Base-by-base conservation (phyloP, 225 moss, liverwort and hornwort genomes). In the Marchantia polymorpha region DNA sequence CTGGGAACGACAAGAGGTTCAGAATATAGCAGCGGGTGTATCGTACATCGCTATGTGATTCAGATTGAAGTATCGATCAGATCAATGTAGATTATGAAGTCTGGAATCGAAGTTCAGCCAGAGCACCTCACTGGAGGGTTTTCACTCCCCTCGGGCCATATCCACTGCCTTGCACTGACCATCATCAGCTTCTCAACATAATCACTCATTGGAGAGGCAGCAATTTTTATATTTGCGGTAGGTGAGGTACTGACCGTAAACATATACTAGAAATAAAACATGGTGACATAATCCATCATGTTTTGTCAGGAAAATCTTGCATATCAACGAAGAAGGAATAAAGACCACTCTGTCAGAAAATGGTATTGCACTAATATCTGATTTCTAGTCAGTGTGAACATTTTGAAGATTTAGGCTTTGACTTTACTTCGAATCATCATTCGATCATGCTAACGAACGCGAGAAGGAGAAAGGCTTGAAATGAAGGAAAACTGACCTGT, bases 11-110 rank as follows among this genome's bases (percentile, higher is more conserved):
- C 16, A 61, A 22, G 3, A 1, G 7, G 39, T 2, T 39, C 39
- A 39, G 39, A 56, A 19, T 55, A 8, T 71, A 80, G 73, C 80
- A 22, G 73, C 56, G 8, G 80, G 72, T 8, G 73, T 19, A 48
- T 80, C 80, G 46, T 56, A 80, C 23, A 47, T 53, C 16, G 80
- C 80, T 20, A 80, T 31, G 80, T 73, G 56, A 47, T 80, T 73
- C 7, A 80, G 59, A 27, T 56, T 80, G 60, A 80, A 61, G 14
- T 12, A 3, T 12, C 29, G 31, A 7, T 60, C 51, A 31, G 30
- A 27, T 20, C 48, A 13, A 22, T 80, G 72, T 10, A 46, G 31
- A 3, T 73, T 73, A 59, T 80, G 56, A 10, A 80, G 72, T 17
- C 80, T 72, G 25, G 48, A 72, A 58, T 73, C 58, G 29, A 80